These are phyloP conservation scores for Rhododendron williamsianum DNA, from an alignment of 148 eudicot species.

Conservation along the genomic window DNA sequence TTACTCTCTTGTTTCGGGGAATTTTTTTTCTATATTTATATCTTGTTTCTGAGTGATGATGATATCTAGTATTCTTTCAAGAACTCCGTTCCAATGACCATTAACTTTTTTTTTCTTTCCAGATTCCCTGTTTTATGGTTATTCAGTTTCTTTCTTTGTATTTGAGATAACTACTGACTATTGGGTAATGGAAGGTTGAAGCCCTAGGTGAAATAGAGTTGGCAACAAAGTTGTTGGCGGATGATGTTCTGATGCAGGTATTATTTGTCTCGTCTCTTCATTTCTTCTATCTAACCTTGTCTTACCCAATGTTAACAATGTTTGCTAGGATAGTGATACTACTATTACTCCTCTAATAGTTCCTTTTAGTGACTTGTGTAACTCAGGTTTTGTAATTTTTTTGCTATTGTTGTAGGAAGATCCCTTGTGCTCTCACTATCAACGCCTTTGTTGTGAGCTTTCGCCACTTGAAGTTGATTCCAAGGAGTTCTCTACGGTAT, in stretches of 20 bases:
- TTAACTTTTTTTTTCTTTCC: neutral
- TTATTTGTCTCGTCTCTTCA: constrained; percentile 1
- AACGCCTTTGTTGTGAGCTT: constrained; percentile 69
- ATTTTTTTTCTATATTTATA: neutral
- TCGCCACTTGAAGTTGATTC: constrained; percentile 65
- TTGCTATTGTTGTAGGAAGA: constrained; percentile 48
- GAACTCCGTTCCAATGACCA: neutral
- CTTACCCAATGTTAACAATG: neutral
- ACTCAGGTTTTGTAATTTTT: constrained; percentile 5
- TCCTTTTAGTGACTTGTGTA: neutral
- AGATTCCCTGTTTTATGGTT: constrained; percentile 1
- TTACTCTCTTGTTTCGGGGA: neutral
- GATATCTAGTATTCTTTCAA: neutral
- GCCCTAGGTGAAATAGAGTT: constrained; percentile 93
- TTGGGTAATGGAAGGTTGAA: constrained; percentile 60
- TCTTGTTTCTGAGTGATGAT: neutral
- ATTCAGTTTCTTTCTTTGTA: neutral
- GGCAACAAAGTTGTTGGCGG: constrained; percentile 77
- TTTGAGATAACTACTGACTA: neutral
- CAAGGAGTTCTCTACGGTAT: constrained; percentile 74
- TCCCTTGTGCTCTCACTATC: constrained; percentile 75
- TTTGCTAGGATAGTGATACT: neutral
- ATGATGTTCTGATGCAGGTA: constrained; percentile 56
- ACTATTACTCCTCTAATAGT: neutral
- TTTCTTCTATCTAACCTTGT: neutral